Evolutionary conservation across 345 rosid species (phyloP).

Genomic region (Turritis glabra): DNA sequence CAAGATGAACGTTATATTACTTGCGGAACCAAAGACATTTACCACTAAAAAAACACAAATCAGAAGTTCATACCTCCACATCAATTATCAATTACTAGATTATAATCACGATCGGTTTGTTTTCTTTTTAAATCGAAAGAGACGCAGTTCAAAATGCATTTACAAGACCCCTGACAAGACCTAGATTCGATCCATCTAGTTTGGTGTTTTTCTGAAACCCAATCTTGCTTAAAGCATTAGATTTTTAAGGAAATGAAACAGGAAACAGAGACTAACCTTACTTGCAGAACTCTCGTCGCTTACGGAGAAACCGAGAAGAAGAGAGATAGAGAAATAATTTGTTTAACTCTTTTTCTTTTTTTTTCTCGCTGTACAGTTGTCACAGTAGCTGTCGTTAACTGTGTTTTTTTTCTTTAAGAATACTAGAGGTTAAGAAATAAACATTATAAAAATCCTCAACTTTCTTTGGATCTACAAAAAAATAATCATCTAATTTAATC

Average conservation of each 20-base stretch:
- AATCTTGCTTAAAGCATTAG: neutral
- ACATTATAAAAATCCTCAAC: neutral
- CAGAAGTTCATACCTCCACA: neutral
- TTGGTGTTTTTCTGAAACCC: neutral
- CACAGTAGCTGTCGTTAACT: neutral
- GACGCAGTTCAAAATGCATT: constrained; percentile 2
- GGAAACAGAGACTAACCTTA: constrained; percentile 30
- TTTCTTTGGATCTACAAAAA: neutral
- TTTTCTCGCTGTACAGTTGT: neutral
- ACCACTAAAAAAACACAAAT: neutral
- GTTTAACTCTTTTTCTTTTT: neutral
- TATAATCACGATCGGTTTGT: neutral
- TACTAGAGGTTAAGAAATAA: neutral
- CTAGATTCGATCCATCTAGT: neutral
- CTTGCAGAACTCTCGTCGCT: constrained; percentile 21
- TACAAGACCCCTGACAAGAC: neutral
- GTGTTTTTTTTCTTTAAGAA: neutral
- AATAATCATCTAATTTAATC: neutral
- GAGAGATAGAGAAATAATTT: neutral
- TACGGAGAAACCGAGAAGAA: constrained; percentile 37
- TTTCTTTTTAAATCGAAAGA: too few relatives aligned
- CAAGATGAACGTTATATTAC: neutral
- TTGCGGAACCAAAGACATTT: neutral
- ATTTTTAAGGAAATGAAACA: neutral
- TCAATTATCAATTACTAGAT: neutral